A percentile compares a stretch with the other conserved stretches of the same genome.
These are phyloP conservation scores for Acanthamoeba lenticulata DNA, from an alignment of 208 protist species.

Conservation along the genomic window DNA sequence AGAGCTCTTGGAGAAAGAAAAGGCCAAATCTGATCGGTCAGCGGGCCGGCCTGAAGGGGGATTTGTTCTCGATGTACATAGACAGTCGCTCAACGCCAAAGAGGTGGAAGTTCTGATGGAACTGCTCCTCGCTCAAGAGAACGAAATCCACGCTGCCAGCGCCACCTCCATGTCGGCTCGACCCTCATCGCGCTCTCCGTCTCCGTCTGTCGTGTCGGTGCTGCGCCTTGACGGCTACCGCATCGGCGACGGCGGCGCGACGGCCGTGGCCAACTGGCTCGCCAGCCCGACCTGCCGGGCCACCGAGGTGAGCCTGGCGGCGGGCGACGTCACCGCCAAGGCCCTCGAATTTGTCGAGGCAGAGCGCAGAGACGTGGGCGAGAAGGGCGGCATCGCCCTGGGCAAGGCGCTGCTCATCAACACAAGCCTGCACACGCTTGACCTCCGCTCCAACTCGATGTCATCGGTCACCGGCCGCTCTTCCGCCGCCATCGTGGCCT, in stretches of 20 bases:
- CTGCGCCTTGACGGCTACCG: constrained; percentile 18
- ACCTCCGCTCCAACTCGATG: constrained; percentile 34
- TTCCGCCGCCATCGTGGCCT: background rate
- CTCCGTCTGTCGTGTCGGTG: background rate
- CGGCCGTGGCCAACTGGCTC: constrained; percentile 10
- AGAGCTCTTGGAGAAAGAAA: background rate
- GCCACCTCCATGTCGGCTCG: background rate
- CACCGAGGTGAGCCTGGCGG: background rate
- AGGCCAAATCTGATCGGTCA: background rate
- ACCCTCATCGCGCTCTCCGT: too few relatives aligned
- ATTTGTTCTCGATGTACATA: background rate
- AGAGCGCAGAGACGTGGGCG: constrained; percentile 34
- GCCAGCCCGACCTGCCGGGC: background rate
- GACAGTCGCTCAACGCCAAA: background rate
- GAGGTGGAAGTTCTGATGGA: constrained; percentile 11
- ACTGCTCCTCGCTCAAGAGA: background rate
- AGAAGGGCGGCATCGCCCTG: constrained; percentile 42
- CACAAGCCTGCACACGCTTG: background rate
- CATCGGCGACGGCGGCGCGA: background rate
- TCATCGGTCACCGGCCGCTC: background rate
- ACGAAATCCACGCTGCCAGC: background rate
- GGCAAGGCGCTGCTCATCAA: constrained; percentile 10
- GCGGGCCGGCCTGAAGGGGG: background rate
- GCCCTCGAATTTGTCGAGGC: constrained; percentile 57
- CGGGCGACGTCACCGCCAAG: constrained; percentile 27